Evolutionary conservation across 208 protist species (phyloP).

Genomic region (Acanthamoeba triangularis): DNA sequence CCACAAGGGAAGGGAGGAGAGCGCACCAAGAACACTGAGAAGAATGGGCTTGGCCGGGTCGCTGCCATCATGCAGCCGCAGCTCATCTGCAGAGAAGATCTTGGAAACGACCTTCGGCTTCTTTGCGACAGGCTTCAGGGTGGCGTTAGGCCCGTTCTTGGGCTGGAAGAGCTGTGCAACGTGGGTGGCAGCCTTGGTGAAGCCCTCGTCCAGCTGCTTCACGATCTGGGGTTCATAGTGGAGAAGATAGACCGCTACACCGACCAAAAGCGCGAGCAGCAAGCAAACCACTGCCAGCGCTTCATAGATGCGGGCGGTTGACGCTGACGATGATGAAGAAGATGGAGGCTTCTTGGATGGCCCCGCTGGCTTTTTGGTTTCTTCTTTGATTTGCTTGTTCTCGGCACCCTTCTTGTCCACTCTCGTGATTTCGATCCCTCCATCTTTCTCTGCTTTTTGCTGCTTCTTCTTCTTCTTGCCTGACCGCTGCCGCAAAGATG

Average conservation of each 20-base stretch:
- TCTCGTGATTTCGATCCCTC: not conserved
- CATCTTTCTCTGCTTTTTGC: not conserved
- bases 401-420: not conserved
- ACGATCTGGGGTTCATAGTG: slow-evolving; percentile 3
- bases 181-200: not conserved
- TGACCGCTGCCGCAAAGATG: not conserved
- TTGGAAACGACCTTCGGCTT: not conserved
- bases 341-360: not conserved
- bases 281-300: not conserved
- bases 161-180: not conserved
- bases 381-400: not conserved
- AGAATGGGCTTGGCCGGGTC: slow-evolving; percentile 53
- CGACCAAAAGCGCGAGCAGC: not conserved
- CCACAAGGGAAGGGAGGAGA: not conserved
- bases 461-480: not conserved
- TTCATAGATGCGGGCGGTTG: slow-evolving; percentile 5
- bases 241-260: not conserved
- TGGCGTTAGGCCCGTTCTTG: not conserved
- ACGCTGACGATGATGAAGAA: not conserved
- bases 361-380: not conserved
- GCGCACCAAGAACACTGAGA: not conserved
- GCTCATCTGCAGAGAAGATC: slow-evolving; percentile 48
- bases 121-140: not conserved
- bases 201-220: not conserved
- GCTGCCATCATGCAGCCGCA: slow-evolving; percentile 59